These are phyloP conservation scores for Amphicarpaea edgeworthii DNA, from an alignment of 306 rosid species.

Conservation along the genomic window DNA sequence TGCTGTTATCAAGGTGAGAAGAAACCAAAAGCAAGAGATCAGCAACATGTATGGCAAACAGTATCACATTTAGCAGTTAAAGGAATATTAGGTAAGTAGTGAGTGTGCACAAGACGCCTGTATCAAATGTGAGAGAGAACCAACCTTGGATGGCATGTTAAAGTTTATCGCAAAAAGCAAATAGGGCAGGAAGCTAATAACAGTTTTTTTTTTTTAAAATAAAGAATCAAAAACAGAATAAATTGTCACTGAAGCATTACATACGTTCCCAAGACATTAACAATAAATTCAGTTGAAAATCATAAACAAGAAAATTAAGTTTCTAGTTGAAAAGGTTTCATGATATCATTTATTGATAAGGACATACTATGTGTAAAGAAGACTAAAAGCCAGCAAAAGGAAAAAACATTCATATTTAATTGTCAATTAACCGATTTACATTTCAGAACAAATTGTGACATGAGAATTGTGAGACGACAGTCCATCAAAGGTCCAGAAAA, in stretches of 20 bases:
- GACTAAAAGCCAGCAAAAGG: not conserved
- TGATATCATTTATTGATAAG: not conserved
- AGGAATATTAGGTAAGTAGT: not conserved
- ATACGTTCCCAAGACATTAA: not conserved
- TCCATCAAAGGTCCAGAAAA: too few relatives aligned
- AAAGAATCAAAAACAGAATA: not conserved
- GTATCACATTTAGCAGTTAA: not conserved
- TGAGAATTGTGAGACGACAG: too few relatives aligned
- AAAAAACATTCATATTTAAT: not conserved
- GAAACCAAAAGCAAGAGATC: not conserved
- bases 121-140: not conserved
- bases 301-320: not conserved
- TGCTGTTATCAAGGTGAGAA: conserved; percentile 52
- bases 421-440: not conserved
- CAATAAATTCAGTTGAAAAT: not conserved
- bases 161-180: not conserved
- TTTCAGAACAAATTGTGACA: too few relatives aligned
- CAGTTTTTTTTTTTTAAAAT: not conserved
- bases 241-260: not conserved
- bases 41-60: not conserved
- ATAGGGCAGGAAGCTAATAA: not conserved
- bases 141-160: conserved; percentile 28
- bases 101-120: not conserved
- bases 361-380: too few relatives aligned
- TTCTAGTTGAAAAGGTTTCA: not conserved